Evolutionary conservation across 192 early-diverging fungal genomes (phyloP).

Genomic region (Backusella tarrabulga): DNA sequence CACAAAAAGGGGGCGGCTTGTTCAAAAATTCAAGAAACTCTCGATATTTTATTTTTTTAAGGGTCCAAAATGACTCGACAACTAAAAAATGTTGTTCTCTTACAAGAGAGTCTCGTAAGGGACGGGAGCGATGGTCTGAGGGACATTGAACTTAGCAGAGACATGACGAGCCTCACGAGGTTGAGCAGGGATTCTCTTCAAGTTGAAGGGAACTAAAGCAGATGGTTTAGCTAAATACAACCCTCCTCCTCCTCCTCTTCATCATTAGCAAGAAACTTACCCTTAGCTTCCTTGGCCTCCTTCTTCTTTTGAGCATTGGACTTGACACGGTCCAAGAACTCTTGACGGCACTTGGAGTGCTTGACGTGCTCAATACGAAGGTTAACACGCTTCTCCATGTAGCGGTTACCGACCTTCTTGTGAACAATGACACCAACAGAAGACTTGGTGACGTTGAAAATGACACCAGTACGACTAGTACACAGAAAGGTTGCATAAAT

Average conservation of each 20-base stretch:
- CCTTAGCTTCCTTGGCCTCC: constrained; percentile 62
- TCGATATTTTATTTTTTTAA: neutral
- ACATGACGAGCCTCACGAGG: constrained; percentile 89
- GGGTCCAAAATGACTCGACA: neutral
- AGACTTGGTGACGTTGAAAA: constrained; percentile 99
- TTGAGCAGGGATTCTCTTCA: constrained; percentile 89
- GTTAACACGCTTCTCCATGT: constrained; percentile 98
- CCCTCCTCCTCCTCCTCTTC: too few species aligned
- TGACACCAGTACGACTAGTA: constrained; percentile 88
- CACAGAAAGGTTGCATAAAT: neutral
- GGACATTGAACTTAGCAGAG: constrained; percentile 83
- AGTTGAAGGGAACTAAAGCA: constrained; percentile 52
- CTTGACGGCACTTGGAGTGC: constrained; percentile 99
- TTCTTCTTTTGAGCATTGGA: constrained; percentile 83
- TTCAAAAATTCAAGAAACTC: neutral
- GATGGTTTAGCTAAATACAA: neutral
- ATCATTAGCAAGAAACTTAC: neutral
- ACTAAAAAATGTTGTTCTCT: neutral
- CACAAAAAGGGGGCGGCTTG: neutral
- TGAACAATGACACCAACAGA: constrained; percentile 97
- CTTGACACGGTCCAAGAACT: constrained; percentile 97
- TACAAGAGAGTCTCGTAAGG: constrained; percentile 88
- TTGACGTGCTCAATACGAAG: constrained; percentile 98
- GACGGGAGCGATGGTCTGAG: constrained; percentile 92
- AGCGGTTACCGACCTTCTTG: constrained; percentile 98